Evolutionary conservation across 108 stramenopile species (phyloP), one percentile per base, ranked within the genome.

Genomic region (Aurantiochytrium sp.): DNA sequence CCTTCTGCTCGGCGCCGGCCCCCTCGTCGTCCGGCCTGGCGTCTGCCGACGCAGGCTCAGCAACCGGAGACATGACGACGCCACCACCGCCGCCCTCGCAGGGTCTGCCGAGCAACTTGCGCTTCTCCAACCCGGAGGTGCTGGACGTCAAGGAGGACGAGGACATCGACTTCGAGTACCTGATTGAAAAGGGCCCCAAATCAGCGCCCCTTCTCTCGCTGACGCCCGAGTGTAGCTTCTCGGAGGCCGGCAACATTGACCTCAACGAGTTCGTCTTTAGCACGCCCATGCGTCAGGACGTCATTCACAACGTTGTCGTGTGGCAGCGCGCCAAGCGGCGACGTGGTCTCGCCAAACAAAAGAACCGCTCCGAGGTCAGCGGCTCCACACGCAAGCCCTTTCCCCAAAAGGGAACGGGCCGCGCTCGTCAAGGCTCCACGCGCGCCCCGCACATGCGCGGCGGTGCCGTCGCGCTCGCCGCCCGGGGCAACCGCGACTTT

Each of bases 321-420:
- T 83, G 76, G 76, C 76, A 83, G 76, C 76, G 76, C 49, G 76
- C 76, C 12, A 25, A 23, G 25, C 12, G 23, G 25, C 76, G 76
- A 8, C 76, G 51, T 2, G 76, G 76, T 2, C 12, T 53, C 12
- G n/a, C 12, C 12, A 83, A 83, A 45, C 19, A 25, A 21, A 88
- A 88, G 60, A 69, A 47, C 49, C 43, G 59, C 35, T 19, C 45
- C 4, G 88, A 88, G 47, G 60, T 60, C 44, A 44, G 60, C 45
- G 88, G 88, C 43, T 23, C 43, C 60, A 35, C 29, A 44, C 59
- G 88, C 45, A 88, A 88, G 60, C 88, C 88, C 12, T 88, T 69
- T 44, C 23, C 25, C 60, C 88, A 88, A 53, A 88, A 88, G 88
- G 88, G 88, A 23, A 88, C 88, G 51, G 88, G 88, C 47, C 21